phyloP scores from a whole-genome alignment of 73 alveolate genomes.

The Paraurostyla sp. region DNA sequence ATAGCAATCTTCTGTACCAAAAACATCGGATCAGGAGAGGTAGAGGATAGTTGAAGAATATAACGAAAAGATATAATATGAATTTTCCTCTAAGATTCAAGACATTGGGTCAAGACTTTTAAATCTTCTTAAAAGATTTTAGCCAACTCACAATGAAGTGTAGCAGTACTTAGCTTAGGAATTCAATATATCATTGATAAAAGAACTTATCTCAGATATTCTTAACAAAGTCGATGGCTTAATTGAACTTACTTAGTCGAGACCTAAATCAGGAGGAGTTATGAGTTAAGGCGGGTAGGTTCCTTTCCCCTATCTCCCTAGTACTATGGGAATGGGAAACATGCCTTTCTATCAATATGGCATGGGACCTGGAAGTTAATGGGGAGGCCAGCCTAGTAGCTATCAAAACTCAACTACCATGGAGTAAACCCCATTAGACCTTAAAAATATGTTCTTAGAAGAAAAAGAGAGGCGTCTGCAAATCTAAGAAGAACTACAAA shows the following conservation, averaged over 20 bases:
- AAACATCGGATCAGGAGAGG: constrained; percentile 33
- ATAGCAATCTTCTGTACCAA: constrained; percentile 37
- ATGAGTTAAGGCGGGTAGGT: neutral
- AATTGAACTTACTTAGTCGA: neutral
- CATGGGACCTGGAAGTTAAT: neutral
- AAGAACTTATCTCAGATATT: constrained; percentile 8
- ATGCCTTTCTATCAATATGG: neutral
- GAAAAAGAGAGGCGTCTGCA: constrained; percentile 57
- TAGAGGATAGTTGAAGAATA: neutral
- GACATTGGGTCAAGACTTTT: constrained; percentile 7
- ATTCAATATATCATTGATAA: neutral
- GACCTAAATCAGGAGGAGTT: neutral
- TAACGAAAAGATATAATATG: neutral
- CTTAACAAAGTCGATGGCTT: neutral
- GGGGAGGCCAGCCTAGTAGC: neutral
- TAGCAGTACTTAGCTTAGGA: neutral
- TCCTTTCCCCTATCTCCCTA: neutral
- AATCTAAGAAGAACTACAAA: constrained; percentile 42
- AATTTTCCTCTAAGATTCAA: neutral
- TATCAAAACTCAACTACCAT: constrained; percentile 21
- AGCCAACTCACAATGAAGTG: constrained; percentile 5
- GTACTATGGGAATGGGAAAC: neutral
- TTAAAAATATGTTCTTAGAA: constrained; percentile 48
- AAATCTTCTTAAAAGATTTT: neutral
- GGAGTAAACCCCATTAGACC: constrained; percentile 52